Percentiles rank a stretch among this genome's conserved stretches.
phyloP scores from a whole-genome alignment of 768 basidiomycete species.

The Lactifluus hygrophoroides region DNA sequence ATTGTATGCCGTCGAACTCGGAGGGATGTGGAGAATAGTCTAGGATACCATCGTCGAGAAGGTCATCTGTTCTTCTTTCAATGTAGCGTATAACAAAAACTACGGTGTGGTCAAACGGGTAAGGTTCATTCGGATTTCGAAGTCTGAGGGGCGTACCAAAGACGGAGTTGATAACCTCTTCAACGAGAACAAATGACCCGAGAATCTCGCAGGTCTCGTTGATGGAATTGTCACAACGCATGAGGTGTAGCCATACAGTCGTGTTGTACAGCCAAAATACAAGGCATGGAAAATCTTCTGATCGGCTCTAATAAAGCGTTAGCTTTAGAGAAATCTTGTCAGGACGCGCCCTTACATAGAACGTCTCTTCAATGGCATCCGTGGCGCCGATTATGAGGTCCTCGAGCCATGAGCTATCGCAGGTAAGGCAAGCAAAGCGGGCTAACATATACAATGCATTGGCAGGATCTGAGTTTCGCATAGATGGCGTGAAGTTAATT shows the following conservation, averaged over 20 bases:
- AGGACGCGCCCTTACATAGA: conserved; percentile 60
- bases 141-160: conserved; percentile 51
- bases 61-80: conserved; percentile 78
- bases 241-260: conserved; percentile 82
- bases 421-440: conserved; percentile 87
- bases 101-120: conserved; percentile 27
- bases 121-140: neutral
- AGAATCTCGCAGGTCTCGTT: conserved; percentile 74
- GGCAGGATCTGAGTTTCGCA: conserved; percentile 78
- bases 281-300: conserved; percentile 79
- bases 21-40: conserved; percentile 73
- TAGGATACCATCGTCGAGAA: conserved; percentile 75
- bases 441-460: conserved; percentile 86
- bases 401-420: conserved; percentile 87
- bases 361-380: conserved; percentile 84
- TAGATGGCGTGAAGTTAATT: conserved; percentile 58
- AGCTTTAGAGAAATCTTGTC: neutral
- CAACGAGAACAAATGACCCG: conserved; percentile 76
- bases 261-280: conserved; percentile 95
- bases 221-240: conserved; percentile 77
- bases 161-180: conserved; percentile 90
- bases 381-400: conserved; percentile 87
- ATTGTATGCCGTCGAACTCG: conserved; percentile 76
- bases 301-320: conserved; percentile 47
- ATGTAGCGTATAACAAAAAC: conserved; percentile 93